phyloP scores from a whole-genome alignment of 805 yeast species.

The Limtongia smithiae region DNA sequence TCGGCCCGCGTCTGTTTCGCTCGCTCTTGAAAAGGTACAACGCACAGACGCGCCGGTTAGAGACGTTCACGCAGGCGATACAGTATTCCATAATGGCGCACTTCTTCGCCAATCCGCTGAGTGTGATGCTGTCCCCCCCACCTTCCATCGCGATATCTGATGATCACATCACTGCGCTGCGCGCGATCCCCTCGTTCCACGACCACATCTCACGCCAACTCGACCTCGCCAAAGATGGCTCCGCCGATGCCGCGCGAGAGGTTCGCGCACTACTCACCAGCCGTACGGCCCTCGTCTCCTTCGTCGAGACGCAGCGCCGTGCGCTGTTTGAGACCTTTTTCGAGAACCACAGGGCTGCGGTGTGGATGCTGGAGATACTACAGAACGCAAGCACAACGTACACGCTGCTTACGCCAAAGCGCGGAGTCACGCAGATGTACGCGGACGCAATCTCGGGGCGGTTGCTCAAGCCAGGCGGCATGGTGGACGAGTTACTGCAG shows the following conservation, averaged over 20 bases:
- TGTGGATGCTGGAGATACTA: constrained; percentile 2
- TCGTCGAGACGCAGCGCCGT: not conserved
- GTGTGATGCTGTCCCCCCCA: constrained; percentile 27
- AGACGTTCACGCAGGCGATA: constrained; percentile 18
- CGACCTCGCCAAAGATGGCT: not conserved
- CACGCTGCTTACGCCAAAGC: not conserved
- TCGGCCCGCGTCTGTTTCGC: constrained; percentile 16
- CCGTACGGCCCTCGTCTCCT: not conserved
- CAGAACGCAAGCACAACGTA: not conserved
- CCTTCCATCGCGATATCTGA: constrained; percentile 9
- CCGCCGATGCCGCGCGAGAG: not conserved
- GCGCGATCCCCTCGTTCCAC: constrained; percentile 40
- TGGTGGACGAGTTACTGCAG: no score
- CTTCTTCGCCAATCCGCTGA: constrained; percentile 40
- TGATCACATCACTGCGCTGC: constrained; percentile 32
- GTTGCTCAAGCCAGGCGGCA: no score
- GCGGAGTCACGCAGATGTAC: no score
- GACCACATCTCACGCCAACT: not conserved
- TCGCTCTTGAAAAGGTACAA: constrained; percentile 8
- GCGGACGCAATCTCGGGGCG: no score
- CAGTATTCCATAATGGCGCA: constrained; percentile 39
- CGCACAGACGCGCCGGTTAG: constrained; percentile 12
- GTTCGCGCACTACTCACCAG: constrained; percentile 1
- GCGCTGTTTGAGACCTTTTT: not conserved
- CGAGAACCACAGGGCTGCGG: not conserved